Conservation (phyloP, 495 filamentous ascomycete species). For the Penicillium bialowiezense region DNA sequence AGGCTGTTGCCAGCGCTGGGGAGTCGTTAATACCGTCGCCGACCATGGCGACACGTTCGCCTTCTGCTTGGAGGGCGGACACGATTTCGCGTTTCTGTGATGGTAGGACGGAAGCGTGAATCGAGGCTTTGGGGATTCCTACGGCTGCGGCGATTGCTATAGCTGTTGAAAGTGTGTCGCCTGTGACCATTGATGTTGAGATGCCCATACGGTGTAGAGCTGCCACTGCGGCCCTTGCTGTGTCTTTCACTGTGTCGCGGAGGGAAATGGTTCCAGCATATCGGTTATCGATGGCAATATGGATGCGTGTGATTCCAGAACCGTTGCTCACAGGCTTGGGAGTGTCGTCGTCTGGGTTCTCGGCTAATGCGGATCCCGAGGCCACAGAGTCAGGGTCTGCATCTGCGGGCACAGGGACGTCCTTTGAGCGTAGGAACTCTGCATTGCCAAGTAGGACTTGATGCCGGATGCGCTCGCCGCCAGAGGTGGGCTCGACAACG, state of each 20-base stretch:
- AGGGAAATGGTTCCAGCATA: constrained; percentile 83
- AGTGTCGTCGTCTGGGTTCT: constrained; percentile 17
- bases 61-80: constrained; percentile 64
- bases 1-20: constrained; percentile 86
- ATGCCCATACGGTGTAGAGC: constrained; percentile 83
- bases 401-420: constrained; percentile 61
- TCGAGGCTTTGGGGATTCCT: constrained; percentile 70
- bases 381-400: constrained; percentile 46
- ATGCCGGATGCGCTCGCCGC: constrained; percentile 64
- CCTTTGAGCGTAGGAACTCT: constrained; percentile 66
- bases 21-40: constrained; percentile 99
- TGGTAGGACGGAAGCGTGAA: constrained; percentile 81
- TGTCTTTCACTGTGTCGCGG: constrained; percentile 85
- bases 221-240: constrained; percentile 76
- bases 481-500: constrained; percentile 69
- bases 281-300: constrained; percentile 76
- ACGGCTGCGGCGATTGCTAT: constrained; percentile 77
- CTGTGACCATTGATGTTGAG: constrained; percentile 86
- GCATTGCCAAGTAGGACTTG: constrained; percentile 81
- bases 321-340: constrained; percentile 27
- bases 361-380: constrained; percentile 6
- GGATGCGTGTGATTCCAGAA: constrained; percentile 81
- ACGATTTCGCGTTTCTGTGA: constrained; percentile 87
- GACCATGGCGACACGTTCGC: constrained; percentile 89
- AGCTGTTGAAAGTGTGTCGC: constrained; percentile 82